Percentiles rank a stretch among this genome's conserved stretches.
Conservation (phyloP, 331 rosid genomes). For the Spiraea crenata region DNA sequence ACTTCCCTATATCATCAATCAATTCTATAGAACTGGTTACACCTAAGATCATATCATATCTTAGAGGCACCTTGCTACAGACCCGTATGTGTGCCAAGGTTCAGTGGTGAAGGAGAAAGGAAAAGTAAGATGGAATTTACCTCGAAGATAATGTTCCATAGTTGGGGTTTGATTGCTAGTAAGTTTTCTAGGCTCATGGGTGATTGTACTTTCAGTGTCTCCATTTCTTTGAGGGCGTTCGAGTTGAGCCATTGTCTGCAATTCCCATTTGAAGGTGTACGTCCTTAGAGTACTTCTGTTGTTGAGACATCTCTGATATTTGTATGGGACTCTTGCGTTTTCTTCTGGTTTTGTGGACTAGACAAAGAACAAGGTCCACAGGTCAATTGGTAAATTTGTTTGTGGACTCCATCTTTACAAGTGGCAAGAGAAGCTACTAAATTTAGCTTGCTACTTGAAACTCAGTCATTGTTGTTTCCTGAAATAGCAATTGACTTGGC, state of each 20-base stretch:
- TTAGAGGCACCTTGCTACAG: no score
- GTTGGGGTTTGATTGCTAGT: constrained; percentile 28
- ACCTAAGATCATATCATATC: background rate
- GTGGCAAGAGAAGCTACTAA: constrained; percentile 26
- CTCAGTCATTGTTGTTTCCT: constrained; percentile 16
- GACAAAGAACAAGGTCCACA: constrained; percentile 28
- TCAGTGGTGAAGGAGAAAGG: background rate
- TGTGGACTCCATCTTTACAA: constrained; percentile 39
- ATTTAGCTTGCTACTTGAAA: constrained; percentile 26
- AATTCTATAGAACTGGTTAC: background rate
- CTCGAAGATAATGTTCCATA: constrained; percentile 69
- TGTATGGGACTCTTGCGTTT: constrained; percentile 32
- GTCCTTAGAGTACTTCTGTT: constrained; percentile 1
- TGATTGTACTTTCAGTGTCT: constrained; percentile 20
- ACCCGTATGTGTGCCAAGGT: background rate
- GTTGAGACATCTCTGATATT: constrained; percentile 5
- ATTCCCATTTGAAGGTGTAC: background rate
- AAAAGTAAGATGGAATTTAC: constrained; percentile 31
- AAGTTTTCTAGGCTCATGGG: constrained; percentile 1
- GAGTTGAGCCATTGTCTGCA: constrained; percentile 57
- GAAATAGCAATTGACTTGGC: constrained; percentile 45
- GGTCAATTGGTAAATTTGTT: constrained; percentile 24
- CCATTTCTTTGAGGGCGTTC: constrained; percentile 46
- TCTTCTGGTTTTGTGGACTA: constrained; percentile 44
- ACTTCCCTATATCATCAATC: background rate